These are phyloP conservation scores for Albifimbria verrucaria DNA, from an alignment of 2,329 filamentous ascomycete species.

Conservation along the genomic window DNA sequence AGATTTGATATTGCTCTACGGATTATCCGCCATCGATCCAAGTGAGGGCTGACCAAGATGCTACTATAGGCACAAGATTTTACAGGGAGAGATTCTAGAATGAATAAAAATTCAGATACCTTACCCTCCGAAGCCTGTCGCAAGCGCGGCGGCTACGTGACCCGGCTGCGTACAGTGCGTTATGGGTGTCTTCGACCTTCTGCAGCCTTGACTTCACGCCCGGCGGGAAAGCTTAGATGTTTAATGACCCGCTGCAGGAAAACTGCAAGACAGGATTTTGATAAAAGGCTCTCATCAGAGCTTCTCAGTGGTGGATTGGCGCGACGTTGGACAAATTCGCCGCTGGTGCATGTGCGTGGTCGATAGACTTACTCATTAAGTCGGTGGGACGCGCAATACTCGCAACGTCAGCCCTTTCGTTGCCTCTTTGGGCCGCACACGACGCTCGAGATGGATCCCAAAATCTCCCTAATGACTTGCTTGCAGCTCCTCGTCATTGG, in stretches of 20 bases:
- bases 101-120: no score
- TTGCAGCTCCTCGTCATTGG: no score
- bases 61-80: no score
- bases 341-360: conserved; percentile 1
- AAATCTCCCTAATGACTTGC: no score
- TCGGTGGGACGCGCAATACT: conserved; percentile 30
- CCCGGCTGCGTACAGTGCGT: background rate
- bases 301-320: no score
- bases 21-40: no score
- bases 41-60: no score
- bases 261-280: no score
- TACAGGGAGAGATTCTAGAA: no score
- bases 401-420: conserved; percentile 25
- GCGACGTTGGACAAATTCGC: background rate
- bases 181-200: no score
- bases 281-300: no score
- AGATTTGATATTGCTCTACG: no score
- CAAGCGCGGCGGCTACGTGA: background rate
- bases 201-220: background rate
- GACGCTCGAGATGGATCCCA: background rate
- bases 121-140: background rate
- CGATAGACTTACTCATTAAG: conserved; percentile 18
- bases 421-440: conserved; percentile 3
- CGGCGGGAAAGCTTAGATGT: background rate
- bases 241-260: background rate